Evolutionary conservation across 2,329 filamentous ascomycete species (phyloP), one percentile per base, ranked within the genome.

Genomic region (Triangularia setosa): DNA sequence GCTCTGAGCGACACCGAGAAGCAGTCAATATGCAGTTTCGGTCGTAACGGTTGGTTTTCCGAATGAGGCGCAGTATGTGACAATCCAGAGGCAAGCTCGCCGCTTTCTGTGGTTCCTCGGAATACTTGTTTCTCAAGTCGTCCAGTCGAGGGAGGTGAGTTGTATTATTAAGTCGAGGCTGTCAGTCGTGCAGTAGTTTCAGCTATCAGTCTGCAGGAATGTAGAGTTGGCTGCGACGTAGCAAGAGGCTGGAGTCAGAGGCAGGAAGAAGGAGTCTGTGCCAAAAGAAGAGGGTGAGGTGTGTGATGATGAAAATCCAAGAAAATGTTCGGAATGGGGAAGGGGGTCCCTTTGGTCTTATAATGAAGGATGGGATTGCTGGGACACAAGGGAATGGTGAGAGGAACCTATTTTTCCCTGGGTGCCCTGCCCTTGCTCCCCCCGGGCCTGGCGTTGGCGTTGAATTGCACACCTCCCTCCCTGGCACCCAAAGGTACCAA

Each of bases 1-100:
- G 65, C 69, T 70, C 66, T 66, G 70, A 64, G 68, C 69, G 68
- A 68, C 69, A 65, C 71, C 69, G 65, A 70, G 64, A 56, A n/a
- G 69, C 68, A 64, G 69, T 60, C 62, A 62, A 66, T 60, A 68
- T 66, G 64, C 65, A 64, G 44, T 27, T 30, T 61, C 33, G 64
- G 54, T 58, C 23, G 61, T 55, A 53, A 63, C 53, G 60, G 62
- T 58, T 62, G 62, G 61, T 60, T 53, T 62, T 48, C 25, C 56
- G 40, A 65, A 40, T 62, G 67, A 59, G 69, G 67, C 69, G 67
- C 65, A 69, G 67, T 63, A 24, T 40, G 33, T 23, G 21, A 53
- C 24, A 53, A 12, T 55, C 52, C 23, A 28, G 25, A 55, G 52
- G 25, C 21, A 25, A 16, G 52, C 48, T 40, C 60, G 58, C 27